Base-by-base conservation (phyloP, 2,329 filamentous ascomycete species). In the Ascochyta pisi region DNA sequence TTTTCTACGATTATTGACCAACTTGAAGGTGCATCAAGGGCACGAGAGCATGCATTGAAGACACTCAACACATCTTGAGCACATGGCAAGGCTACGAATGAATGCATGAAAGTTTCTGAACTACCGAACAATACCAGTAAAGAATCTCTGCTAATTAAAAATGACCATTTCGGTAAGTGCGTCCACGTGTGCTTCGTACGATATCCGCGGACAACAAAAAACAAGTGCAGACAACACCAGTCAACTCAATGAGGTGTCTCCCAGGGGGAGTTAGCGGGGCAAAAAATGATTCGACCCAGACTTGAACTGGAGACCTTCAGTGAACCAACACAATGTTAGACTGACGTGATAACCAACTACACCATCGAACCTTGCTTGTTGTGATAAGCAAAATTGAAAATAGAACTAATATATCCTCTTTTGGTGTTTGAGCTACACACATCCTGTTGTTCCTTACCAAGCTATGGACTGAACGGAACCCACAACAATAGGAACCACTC, bases 341-440 rank as follows among this genome's bases (percentile, higher is more conserved):
- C 75, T 76, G 70, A 77, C 74, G 76, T 77, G 75, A 77, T 77
- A 77, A 77, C 75, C 75, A 77, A 77, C 76, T 78, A 78, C 76
- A 78, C 75, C 73, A 76, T 57, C 54, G 54, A 57, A 57, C 54
- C 48, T 29, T 33, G 29, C 16, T 37, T 37, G 9, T 24, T 44
- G 10, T 23, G 15, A 9, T 22, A 10, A 44, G 3, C 22, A 15
- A 6, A 3, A 29, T 42, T 19, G 6, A 29, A 8, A 10, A 39
- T 6, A 12, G 2, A 33, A 10, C 8, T 26, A 5, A 26, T 26
- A 26, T 26, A 26, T 2, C 24, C 24, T 26, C 4, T 16, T 16
- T 16, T 16, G 16, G 16, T 16, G 16, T 16, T 16, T 16, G 16
- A 16, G 2, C 16, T 16, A 19, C 19, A 19, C 3, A 19, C 19